phyloP scores from a whole-genome alignment of 441 rosid species.

The Brassica balearica region DNA sequence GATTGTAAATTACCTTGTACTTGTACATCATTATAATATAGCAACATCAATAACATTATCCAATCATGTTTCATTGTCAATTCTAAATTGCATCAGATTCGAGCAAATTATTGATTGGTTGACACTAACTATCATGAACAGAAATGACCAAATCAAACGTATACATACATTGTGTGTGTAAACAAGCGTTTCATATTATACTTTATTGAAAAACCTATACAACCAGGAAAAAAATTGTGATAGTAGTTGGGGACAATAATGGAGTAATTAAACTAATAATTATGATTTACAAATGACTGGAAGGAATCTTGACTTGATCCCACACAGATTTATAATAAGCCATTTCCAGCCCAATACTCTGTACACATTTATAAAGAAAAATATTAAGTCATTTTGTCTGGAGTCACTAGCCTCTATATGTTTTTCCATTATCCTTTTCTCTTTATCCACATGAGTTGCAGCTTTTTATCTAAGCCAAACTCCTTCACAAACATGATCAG shows the following conservation, averaged over 20 bases:
- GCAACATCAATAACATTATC: constrained; percentile 35
- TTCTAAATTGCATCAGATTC: constrained; percentile 42
- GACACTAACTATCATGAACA: constrained; percentile 38
- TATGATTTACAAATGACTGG: constrained; percentile 35
- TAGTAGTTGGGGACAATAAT: constrained; percentile 40
- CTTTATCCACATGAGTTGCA: constrained; percentile 4
- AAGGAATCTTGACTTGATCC: constrained; percentile 46
- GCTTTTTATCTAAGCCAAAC: constrained; percentile 14
- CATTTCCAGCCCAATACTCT: constrained; percentile 37
- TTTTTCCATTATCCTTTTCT: not conserved
- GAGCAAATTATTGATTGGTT: constrained; percentile 44
- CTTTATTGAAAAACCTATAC: constrained; percentile 27
- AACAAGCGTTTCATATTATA: constrained; percentile 30
- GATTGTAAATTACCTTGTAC: constrained; percentile 35
- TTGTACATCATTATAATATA: constrained; percentile 25
- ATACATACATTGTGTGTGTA: not conserved
- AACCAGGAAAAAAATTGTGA: constrained; percentile 33
- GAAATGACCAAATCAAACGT: constrained; percentile 38
- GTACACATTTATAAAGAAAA: constrained; percentile 20
- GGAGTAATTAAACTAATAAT: constrained; percentile 39
- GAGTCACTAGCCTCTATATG: not conserved
- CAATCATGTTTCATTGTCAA: constrained; percentile 40
- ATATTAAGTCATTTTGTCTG: not conserved
- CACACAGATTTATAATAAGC: constrained; percentile 37
- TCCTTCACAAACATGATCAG: constrained; percentile 3